Percentiles rank a stretch among this genome's conserved stretches.
phyloP scores from a whole-genome alignment of 2,329 filamentous ascomycete species.

The Epicoccum nigrum region DNA sequence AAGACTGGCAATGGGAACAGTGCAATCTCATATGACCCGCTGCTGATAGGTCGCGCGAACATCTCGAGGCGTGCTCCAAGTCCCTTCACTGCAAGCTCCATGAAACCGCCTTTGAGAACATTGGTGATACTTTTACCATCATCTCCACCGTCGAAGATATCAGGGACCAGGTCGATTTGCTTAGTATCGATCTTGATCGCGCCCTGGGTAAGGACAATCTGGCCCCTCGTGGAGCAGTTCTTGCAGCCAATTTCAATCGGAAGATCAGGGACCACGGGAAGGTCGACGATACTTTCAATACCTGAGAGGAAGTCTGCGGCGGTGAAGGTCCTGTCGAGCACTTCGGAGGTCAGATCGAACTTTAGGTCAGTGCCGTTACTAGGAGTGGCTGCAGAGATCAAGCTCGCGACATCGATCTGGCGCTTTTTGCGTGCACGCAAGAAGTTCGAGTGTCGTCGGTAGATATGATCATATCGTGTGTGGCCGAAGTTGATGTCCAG shows the following conservation, averaged over 20 bases:
- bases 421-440: conserved; percentile 20
- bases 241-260: conserved; percentile 46
- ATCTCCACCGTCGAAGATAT: conserved; percentile 32
- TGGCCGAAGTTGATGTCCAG: conserved; percentile 43
- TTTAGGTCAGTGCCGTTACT: conserved; percentile 25
- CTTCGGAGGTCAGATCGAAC: conserved; percentile 31
- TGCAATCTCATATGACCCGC: conserved; percentile 30
- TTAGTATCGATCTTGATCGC: conserved; percentile 35
- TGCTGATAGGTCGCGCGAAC: conserved; percentile 30
- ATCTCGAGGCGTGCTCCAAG: conserved; percentile 46
- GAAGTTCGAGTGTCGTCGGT: conserved; percentile 39
- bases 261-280: conserved; percentile 20
- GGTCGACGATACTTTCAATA: conserved; percentile 16
- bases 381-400: conserved; percentile 30
- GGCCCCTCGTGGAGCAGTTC: conserved; percentile 43
- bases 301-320: conserved; percentile 24
- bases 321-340: conserved; percentile 34
- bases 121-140: conserved; percentile 32
- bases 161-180: conserved; percentile 32
- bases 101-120: conserved; percentile 42
- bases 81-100: conserved; percentile 39
- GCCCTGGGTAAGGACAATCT: conserved; percentile 40
- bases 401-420: conserved; percentile 16
- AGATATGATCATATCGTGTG: conserved; percentile 37
- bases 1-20: conserved; percentile 37